Conservation (phyloP, 2,329 filamentous ascomycete genomes). For the Onygena corvina region DNA sequence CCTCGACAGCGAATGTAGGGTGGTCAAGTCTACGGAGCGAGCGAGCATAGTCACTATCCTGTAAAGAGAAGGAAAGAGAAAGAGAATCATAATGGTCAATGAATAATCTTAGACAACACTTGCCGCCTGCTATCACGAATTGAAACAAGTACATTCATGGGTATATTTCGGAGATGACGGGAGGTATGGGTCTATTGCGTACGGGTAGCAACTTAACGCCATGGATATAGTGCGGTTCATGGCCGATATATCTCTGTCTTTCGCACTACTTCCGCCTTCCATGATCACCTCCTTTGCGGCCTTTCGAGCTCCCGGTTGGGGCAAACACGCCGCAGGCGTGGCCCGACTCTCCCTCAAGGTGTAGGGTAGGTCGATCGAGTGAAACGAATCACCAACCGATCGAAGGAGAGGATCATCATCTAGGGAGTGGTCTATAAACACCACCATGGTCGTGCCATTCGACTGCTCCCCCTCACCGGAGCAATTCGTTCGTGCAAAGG, state of each 20-base stretch:
- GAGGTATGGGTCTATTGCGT: slow-evolving; percentile 17
- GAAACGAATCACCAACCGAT: neutral
- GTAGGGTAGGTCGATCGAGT: neutral
- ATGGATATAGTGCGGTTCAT: slow-evolving; percentile 21
- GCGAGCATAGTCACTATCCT: slow-evolving; percentile 70
- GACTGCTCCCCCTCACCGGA: neutral
- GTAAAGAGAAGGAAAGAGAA: slow-evolving; percentile 20
- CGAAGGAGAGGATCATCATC: slow-evolving; percentile 17
- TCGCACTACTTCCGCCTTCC: neutral
- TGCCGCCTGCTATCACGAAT: slow-evolving; percentile 5
- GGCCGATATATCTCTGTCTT: slow-evolving; percentile 10
- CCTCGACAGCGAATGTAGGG: slow-evolving; percentile 67
- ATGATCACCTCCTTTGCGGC: slow-evolving; percentile 16
- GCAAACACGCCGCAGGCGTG: neutral
- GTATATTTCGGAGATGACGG: neutral
- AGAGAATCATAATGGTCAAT: slow-evolving; percentile 10
- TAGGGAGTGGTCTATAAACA: slow-evolving; percentile 37
- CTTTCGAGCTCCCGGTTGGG: slow-evolving; percentile 19
- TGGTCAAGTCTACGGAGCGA: slow-evolving; percentile 70
- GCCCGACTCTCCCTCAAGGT: neutral
- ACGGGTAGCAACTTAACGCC: slow-evolving; percentile 40
- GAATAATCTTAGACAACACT: neutral
- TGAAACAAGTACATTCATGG: neutral
- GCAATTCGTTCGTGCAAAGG: neutral
- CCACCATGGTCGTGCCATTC: slow-evolving; percentile 32